Conservation (phyloP, 345 rosid species). For the Camelina laxa region DNA sequence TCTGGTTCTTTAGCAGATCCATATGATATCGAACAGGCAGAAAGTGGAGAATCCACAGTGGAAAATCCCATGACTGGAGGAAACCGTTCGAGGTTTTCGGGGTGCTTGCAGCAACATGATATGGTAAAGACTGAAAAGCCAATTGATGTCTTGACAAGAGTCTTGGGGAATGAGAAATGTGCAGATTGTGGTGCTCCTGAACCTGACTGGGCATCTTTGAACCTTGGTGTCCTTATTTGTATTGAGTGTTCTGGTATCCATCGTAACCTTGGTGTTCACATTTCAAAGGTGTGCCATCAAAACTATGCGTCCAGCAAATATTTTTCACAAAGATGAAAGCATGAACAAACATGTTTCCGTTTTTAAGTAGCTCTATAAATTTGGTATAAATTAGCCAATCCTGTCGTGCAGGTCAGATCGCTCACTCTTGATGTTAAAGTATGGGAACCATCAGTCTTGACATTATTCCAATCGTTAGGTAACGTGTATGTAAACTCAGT, state of each 20-base stretch:
- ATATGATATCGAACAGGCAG: constrained; percentile 52
- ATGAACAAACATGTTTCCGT: neutral
- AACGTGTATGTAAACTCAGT: constrained; percentile 69
- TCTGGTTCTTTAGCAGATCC: constrained; percentile 53
- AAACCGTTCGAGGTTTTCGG: constrained; percentile 50
- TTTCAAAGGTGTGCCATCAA: constrained; percentile 65
- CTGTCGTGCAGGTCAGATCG: constrained; percentile 67
- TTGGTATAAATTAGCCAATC: constrained; percentile 18
- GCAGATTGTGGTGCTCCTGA: constrained; percentile 83
- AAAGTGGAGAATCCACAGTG: constrained; percentile 46
- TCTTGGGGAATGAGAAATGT: constrained; percentile 70
- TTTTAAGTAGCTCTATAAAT: neutral
- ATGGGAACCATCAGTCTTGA: constrained; percentile 80
- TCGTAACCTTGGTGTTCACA: constrained; percentile 85
- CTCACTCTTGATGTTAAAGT: constrained; percentile 81
- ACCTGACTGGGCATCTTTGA: constrained; percentile 89
- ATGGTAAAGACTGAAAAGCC: constrained; percentile 58
- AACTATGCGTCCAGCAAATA: constrained; percentile 3
- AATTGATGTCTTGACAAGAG: constrained; percentile 62
- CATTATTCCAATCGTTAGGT: constrained; percentile 76
- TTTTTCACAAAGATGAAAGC: constrained; percentile 15
- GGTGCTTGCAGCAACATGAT: constrained; percentile 55
- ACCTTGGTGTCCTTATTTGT: constrained; percentile 78
- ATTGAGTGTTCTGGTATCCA: constrained; percentile 83
- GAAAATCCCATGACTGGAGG: constrained; percentile 51